Evolutionary conservation across 2,329 filamentous ascomycete species (phyloP), one percentile per base, ranked within the genome.

Genomic region (Cladosporium sp.): DNA sequence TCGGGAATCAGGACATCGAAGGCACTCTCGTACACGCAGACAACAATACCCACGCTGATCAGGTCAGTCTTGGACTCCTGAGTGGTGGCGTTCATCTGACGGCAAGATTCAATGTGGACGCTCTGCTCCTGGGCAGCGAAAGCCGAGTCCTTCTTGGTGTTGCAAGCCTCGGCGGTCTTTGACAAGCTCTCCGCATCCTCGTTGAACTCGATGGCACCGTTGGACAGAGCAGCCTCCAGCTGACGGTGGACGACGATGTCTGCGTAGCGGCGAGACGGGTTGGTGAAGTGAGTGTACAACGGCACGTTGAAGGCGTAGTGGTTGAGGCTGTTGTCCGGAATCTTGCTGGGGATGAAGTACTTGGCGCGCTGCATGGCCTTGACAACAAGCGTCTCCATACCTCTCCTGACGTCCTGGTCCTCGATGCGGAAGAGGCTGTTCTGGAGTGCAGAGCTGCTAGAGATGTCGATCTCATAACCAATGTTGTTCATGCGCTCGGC

Each of bases 81-180:
- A 71, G 92, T 89, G 79, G 90, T 91, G 82, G 92, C 93, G 81
- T 98, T 93, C 92, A 99, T 97, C 74, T 88, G 90, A 72, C 95
- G 91, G 84, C 95, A 99, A 5, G 94, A 92, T 78, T 98, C 95
- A 70, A 99, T 97, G 81, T 99, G 95, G 59, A 99, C 93, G 79
- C 95, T 98, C 82, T 99, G 95, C 79, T 99, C 95, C 79, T 99
- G 95, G 15, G 95, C 95, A 75, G 92, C 95, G 81, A 97, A 94
- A 1, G 95, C 93, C 14, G 93, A 98, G 77, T 99, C 95, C 80
- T 98, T 99, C 88, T 98, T 99, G 76, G 92, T 97, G 83, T 99
- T 99, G 85, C 92, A 97, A 72, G 92, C 88, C 80, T 99, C 95
- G 10, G 93, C 91, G 60, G 91, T 96, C 87, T 98, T 99, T 74